Evolutionary conservation across 2,329 filamentous ascomycete species (phyloP).

Genomic region (Xylaria sp.): DNA sequence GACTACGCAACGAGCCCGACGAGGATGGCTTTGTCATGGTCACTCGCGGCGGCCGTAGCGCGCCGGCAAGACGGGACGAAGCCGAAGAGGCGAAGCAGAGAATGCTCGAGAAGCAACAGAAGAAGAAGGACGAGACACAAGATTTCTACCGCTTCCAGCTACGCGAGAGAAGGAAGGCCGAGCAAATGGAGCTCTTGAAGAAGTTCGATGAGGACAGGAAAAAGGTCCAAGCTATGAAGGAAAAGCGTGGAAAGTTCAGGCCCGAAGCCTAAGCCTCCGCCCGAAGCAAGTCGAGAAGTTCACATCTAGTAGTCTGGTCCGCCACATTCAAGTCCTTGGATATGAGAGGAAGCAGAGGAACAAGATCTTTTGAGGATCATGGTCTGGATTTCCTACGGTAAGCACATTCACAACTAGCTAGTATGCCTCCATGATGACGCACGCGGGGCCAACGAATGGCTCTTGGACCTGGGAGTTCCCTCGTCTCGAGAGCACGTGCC

Average conservation of each 20-base stretch:
- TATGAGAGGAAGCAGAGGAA: background rate
- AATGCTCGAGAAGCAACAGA: slow-evolving; percentile 67
- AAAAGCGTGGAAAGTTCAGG: slow-evolving; percentile 66
- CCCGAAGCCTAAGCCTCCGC: slow-evolving; percentile 50
- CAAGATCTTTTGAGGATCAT: background rate
- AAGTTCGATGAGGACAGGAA: slow-evolving; percentile 78
- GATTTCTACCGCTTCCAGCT: slow-evolving; percentile 88
- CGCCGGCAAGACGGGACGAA: slow-evolving; percentile 76
- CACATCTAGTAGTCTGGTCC: background rate
- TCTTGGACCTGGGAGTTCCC: slow-evolving; percentile 34
- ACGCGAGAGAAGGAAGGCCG: slow-evolving; percentile 77
- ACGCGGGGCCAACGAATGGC: slow-evolving; percentile 58
- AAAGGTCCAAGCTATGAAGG: slow-evolving; percentile 73
- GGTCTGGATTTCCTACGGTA: slow-evolving; percentile 5
- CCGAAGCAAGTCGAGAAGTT: background rate
- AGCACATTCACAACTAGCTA: slow-evolving; percentile 12
- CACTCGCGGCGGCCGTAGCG: slow-evolving; percentile 73
- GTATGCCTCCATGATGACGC: slow-evolving; percentile 51
- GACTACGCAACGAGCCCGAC: slow-evolving; percentile 79
- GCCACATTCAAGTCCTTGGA: background rate
- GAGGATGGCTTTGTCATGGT: slow-evolving; percentile 97
- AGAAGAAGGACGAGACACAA: slow-evolving; percentile 66
- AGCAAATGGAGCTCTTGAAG: slow-evolving; percentile 70
- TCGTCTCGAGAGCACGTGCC: slow-evolving; percentile 48
- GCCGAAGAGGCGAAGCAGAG: slow-evolving; percentile 63